These are phyloP conservation scores for Fistulifera solaris DNA, from an alignment of 108 stramenopile species.

Conservation along the genomic window DNA sequence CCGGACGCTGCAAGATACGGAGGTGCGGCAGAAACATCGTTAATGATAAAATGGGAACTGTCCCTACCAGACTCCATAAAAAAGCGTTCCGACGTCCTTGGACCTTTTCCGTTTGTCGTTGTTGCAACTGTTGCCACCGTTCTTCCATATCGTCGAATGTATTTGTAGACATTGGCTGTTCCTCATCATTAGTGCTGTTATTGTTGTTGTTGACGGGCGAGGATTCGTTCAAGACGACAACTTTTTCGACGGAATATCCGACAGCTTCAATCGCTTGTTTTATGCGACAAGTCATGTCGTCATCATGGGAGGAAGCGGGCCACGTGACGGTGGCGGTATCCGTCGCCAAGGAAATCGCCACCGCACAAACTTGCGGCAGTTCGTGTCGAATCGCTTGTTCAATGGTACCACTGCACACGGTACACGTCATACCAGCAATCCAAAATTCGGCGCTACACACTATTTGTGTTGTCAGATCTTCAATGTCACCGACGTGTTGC, in stretches of 20 bases:
- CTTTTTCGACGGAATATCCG: constrained; percentile 32
- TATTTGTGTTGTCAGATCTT: constrained; percentile 22
- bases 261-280: constrained; percentile 30
- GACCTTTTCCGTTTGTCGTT: constrained; percentile 28
- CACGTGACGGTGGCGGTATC: constrained; percentile 23
- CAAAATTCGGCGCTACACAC: constrained; percentile 30
- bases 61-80: constrained; percentile 22
- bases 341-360: constrained; percentile 27
- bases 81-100: constrained; percentile 19
- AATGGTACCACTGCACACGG: constrained; percentile 29
- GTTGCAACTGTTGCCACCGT: constrained; percentile 20
- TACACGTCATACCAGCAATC: constrained; percentile 45
- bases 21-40: constrained; percentile 37
- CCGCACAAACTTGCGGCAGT: constrained; percentile 13
- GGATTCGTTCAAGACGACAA: constrained; percentile 5
- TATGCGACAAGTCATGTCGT: constrained; percentile 7
- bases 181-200: constrained; percentile 20
- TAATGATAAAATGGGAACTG: constrained; percentile 29
- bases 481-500: background rate
- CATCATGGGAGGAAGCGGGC: no score
- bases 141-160: constrained; percentile 23
- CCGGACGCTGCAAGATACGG: constrained; percentile 8
- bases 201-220: constrained; percentile 19
- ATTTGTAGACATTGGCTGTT: constrained; percentile 16
- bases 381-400: constrained; percentile 7